Evolutionary conservation across 768 basidiomycete genomes (phyloP).

Genomic region (Pleurotus eryngii): DNA sequence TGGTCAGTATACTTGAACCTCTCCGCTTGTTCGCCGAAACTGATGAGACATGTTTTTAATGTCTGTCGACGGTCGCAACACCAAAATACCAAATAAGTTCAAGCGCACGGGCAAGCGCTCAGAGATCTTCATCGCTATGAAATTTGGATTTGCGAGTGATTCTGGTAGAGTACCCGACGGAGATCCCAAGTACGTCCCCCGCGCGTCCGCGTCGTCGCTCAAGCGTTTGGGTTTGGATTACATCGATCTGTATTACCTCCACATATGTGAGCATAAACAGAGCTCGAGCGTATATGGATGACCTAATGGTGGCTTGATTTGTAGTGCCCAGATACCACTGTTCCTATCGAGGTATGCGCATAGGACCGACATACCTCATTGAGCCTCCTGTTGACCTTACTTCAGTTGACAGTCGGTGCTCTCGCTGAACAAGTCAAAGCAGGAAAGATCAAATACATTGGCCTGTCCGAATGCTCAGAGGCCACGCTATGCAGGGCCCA

Average conservation of each 20-base stretch:
- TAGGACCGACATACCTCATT: not conserved
- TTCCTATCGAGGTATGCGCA: constrained; percentile 6
- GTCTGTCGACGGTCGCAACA: too few relatives aligned
- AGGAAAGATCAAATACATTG: constrained; percentile 5
- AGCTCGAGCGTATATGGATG: not conserved
- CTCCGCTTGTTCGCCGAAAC: constrained; percentile 26
- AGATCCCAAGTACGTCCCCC: constrained; percentile 35
- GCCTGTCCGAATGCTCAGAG: constrained; percentile 7
- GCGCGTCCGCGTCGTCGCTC: constrained; percentile 36
- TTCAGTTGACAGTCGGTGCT: not conserved
- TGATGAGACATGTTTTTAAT: too few relatives aligned
- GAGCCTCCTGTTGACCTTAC: not conserved
- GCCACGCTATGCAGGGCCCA: constrained; percentile 43
- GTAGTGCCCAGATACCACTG: constrained; percentile 9
- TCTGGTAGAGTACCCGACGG: constrained; percentile 17
- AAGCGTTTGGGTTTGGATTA: constrained; percentile 34
- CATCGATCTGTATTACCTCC: constrained; percentile 47
- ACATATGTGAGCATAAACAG: constrained; percentile 31
- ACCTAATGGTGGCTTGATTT: not conserved
- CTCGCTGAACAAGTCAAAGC: constrained; percentile 1
- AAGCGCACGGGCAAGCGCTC: constrained; percentile 45
- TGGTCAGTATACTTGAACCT: constrained; percentile 25
- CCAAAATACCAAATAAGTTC: constrained; percentile 36
- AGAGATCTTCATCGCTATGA: constrained; percentile 69
- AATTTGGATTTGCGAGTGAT: constrained; percentile 26